Evolutionary conservation across 2,329 filamentous ascomycete species (phyloP), one percentile per base, ranked within the genome.

Genomic region (Cryphonectria japonica): DNA sequence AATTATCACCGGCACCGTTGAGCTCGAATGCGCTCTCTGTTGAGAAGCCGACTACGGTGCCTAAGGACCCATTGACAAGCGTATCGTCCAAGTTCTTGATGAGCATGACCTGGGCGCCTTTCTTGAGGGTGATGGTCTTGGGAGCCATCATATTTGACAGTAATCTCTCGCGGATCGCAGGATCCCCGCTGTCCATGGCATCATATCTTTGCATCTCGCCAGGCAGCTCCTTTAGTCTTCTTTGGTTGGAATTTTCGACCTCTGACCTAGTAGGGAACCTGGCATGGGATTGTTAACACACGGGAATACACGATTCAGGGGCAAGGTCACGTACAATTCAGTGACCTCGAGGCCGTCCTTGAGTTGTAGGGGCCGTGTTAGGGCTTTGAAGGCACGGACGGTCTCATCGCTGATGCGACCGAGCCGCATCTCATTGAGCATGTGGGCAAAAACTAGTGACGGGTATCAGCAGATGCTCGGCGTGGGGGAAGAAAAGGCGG

Each of bases 81-180:
- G 89, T 91, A 54, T 97, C 94, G 78, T 99, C 96, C 82, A 98
- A 91, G 76, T 99, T 99, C 81, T 99, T 99, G 85, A 99, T 98
- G n/a, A 99, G 85, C 96, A 99, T 99, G 61, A 99, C 97, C 79
- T 99, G 97, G 0, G 96, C 93, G 13, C 94, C 93, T 73, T 96
- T 91, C 80, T 98, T 98, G 41, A 99, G 83, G 46, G 92, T 89
- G 29, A 99, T 88, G 0, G 82, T 78, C 76, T 92, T 91, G 0
- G 96, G 95, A 0, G 96, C 95, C 93, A 99, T 98, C 89, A 97
- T 97, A 78, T 95, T 97, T 7, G 88, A 81, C 7, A 99, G 84
- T 0, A 98, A 81, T 78, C 90, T 95, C 62, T 97, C 94, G 43
- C 93, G 91, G 52, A 91, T 81, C 0, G 84, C 82, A 26, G 86